phyloP scores from a whole-genome alignment of 2,329 filamentous ascomycete species.

The Cytospora piceicola region DNA sequence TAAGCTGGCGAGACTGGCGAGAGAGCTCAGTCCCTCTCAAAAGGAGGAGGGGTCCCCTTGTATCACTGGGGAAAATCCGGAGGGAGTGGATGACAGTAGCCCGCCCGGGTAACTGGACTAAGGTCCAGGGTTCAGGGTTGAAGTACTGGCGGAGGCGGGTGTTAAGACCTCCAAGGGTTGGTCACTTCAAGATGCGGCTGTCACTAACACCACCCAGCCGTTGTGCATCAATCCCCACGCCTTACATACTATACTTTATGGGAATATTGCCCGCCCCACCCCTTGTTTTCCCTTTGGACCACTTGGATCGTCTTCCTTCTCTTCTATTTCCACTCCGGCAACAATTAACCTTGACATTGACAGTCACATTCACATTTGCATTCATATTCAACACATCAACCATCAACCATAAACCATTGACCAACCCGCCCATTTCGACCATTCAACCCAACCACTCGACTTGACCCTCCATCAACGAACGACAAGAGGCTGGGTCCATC shows the following conservation, averaged over 20 bases:
- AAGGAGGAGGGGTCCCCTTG: background rate
- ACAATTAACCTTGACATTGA: background rate
- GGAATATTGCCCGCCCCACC: background rate
- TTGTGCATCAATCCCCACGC: background rate
- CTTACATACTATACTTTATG: background rate
- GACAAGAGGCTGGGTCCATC: slow-evolving; percentile 16
- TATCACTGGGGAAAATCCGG: background rate
- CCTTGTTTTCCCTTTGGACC: background rate
- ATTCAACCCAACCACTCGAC: slow-evolving; percentile 18
- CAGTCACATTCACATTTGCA: background rate
- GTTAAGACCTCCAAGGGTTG: background rate
- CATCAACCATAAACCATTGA: background rate
- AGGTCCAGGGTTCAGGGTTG: background rate
- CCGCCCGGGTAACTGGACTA: background rate
- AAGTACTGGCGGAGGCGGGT: background rate
- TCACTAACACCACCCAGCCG: background rate
- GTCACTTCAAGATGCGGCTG: background rate
- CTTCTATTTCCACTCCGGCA: background rate
- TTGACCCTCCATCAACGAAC: slow-evolving; percentile 10
- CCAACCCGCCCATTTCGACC: background rate
- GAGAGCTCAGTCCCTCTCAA: background rate
- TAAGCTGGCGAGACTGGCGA: background rate
- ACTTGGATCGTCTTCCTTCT: background rate
- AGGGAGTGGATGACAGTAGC: background rate
- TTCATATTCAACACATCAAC: no score